phyloP scores from a whole-genome alignment of 164 flowering plant species.

The Taxillus chinensis region DNA sequence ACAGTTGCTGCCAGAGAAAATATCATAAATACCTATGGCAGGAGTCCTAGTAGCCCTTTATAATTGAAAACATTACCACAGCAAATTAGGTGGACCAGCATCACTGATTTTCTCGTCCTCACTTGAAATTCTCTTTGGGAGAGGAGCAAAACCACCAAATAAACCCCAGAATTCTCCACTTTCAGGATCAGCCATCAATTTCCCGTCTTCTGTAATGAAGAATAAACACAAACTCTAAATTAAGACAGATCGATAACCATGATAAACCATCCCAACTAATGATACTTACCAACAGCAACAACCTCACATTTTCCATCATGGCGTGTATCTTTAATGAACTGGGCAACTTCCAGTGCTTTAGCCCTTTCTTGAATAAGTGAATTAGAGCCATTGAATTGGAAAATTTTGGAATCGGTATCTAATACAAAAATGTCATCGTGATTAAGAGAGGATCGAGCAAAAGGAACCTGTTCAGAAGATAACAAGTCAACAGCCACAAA shows the following conservation, averaged over 20 bases:
- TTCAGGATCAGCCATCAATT: slow-evolving; percentile 96
- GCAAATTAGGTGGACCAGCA: slow-evolving; percentile 39
- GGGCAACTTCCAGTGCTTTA: slow-evolving; percentile 96
- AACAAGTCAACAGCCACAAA: slow-evolving; percentile 2
- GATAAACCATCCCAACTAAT: not conserved
- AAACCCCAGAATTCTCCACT: slow-evolving; percentile 96
- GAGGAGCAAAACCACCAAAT: slow-evolving; percentile 99
- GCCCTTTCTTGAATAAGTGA: slow-evolving; percentile 99
- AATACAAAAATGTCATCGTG: slow-evolving; percentile 94
- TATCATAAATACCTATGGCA: not conserved
- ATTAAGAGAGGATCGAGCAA: slow-evolving; percentile 90
- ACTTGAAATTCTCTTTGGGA: slow-evolving; percentile 67
- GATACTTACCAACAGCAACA: slow-evolving; percentile 78
- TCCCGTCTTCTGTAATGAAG: slow-evolving; percentile 75
- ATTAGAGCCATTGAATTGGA: slow-evolving; percentile 95
- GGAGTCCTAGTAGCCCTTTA: not conserved
- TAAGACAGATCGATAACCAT: not conserved
- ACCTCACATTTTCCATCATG: slow-evolving; percentile 98
- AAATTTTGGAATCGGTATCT: slow-evolving; percentile 88
- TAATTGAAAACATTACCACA: slow-evolving; percentile 32
- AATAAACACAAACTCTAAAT: not conserved
- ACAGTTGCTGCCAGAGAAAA: not conserved
- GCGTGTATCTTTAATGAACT: slow-evolving; percentile 84
- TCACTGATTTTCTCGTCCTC: slow-evolving; percentile 42
- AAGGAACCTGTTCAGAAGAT: slow-evolving; percentile 53